Evolutionary conservation across 169 alveolate species (phyloP), one percentile per base, ranked within the genome.

Genomic region (Sarcocystis neurona): DNA sequence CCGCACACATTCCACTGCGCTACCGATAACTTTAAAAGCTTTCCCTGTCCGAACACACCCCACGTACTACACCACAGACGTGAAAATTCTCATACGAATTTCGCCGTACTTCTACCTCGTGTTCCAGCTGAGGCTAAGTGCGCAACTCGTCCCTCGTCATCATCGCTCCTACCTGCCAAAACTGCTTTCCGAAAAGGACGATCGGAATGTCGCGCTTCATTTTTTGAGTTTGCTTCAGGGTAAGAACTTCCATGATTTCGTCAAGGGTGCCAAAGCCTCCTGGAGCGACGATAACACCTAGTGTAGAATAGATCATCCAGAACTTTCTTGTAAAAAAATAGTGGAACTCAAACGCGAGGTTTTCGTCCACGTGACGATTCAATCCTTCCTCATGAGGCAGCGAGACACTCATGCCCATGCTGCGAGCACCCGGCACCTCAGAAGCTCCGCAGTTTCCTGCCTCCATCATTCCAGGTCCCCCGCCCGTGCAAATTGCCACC

Each of bases 231-330:
- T 94, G 95, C 79, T 92, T 94, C 68, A 94, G 88, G 18, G 95
- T 92, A 8, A 94, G 85, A 37, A 94, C 89, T 91, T 94, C 96
- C 92, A 94, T 78, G 79, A 94, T 68, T 72, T 94, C 96, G 90
- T 94, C 96, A 47, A 94, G 86, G 0, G 96, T 94, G 37, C 96
- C 96, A 53, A 94, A 75, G 6, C 96, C 96, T 18, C 96, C 96
- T 8, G 96, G 96, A 34, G 92, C 89, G 43, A 75, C 90, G 30
- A 89, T 80, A 43, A 89, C 88, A 39, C 89, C 91, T 39, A 90
- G 72, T 18, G 91, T 85, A 41, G 85, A 41, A 90, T 94, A 94
- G 53, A 87, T 90, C 91, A 94, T 79, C 96, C 96, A 94, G 80
- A 94, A 94, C 77, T 94, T 94, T 60, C 96, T 89, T 2, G 96